Base-by-base conservation (phyloP, 2,329 filamentous ascomycete species). In the Coccinonectria pachysandricola region DNA sequence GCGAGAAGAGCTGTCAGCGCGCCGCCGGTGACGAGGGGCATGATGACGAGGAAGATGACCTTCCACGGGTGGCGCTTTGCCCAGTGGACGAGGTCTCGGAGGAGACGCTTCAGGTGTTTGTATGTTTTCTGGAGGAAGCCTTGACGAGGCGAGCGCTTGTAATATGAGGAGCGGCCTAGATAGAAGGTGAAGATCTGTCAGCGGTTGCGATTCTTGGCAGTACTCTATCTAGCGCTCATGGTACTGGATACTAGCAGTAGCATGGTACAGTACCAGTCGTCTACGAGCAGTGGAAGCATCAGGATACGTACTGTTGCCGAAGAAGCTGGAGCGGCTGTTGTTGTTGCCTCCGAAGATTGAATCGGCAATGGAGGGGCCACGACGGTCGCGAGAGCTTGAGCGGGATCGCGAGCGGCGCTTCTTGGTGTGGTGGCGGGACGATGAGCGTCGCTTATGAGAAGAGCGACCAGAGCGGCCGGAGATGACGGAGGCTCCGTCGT, bases 1-100 rank as follows among this genome's bases (percentile, higher is more conserved):
- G 73, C 71, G 23, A 94, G 68, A 22, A 95, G 62, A 23, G 79
- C 82, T 7, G 77, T 77, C 40, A 95, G 59, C 15, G 83, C 79
- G 16, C 88, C 88, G 26, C 84, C 84, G 2, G 79, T 86, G 45
- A 95, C 62, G 31, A 96, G 67, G 7, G 88, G 88, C 70, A 95
- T 75, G 45, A 95, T 70, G 36, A 94, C 79, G 36, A 86, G 71
- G 64, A 83, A 66, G 62, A 95, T 82, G 24, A 93, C 82, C 59
- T 92, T 92, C 49, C 85, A 60, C 0, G 87, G 88, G 59, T 95
- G 79, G 19, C 75, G 69, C 50, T 83, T 79, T 45, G 83, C 80
- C 59, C 88, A 93, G 52, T 78, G 72, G 52, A 79, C 65, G 7
- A 95, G 74, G 50, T 93, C 78, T 46, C 80, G 79, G 31, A 94